Conservation (phyloP, 768 basidiomycete genomes). For the Clitopilus hobsonii region DNA sequence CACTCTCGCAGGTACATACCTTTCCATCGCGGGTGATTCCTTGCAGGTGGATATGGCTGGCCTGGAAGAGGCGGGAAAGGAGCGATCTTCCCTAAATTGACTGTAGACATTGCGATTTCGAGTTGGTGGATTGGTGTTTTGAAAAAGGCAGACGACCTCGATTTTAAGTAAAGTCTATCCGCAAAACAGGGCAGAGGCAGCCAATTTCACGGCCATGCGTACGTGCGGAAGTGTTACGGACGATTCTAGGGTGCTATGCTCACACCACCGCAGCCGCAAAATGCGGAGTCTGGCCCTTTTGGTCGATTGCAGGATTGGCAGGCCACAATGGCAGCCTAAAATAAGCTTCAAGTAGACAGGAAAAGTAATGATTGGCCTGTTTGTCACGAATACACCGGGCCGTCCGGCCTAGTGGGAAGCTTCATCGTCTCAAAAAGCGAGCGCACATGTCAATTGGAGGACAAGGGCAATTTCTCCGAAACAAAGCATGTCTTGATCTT, state of each 20-base stretch:
- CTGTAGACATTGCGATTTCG: background rate
- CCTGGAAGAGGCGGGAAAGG: slow-evolving; percentile 10
- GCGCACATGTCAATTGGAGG: too few species aligned
- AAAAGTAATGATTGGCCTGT: too few species aligned
- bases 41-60: slow-evolving; percentile 10
- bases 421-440: too few species aligned
- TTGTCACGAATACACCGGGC: too few species aligned
- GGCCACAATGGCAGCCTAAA: too few species aligned
- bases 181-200: background rate
- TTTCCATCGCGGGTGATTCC: slow-evolving; percentile 11
- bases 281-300: background rate
- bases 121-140: background rate
- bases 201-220: background rate
- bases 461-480: too few species aligned
- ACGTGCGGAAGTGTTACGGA: too few species aligned
- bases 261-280: background rate
- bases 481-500: too few species aligned
- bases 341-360: too few species aligned
- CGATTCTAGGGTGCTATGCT: too few species aligned
- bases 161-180: background rate
- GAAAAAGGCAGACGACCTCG: background rate
- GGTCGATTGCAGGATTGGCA: background rate
- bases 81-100: slow-evolving; percentile 4
- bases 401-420: too few species aligned
- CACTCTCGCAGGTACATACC: background rate